Evolutionary conservation across 2,329 filamentous ascomycete species (phyloP), one percentile per base, ranked within the genome.

Genomic region (Penicillium sp.): DNA sequence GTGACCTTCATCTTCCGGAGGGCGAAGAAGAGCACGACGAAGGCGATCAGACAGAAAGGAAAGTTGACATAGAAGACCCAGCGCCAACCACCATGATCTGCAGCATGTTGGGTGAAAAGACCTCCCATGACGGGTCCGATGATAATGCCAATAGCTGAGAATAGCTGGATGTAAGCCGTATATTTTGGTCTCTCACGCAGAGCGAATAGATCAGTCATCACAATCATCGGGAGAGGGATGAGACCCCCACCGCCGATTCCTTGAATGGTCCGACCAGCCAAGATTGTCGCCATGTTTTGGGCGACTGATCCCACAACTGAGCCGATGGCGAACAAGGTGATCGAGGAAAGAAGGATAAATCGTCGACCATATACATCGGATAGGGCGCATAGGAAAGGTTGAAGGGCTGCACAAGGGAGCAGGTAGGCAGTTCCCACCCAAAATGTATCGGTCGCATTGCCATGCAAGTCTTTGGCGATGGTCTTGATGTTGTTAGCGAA

Each of bases 181-280:
- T 66, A 71, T 52, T 61, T 64, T 6, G 64, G 66, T 13, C 71
- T 64, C 36, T 69, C 64, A 13, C 69, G 67, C 41, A 73, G 54
- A 2, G 69, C 69, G 6, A 78, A 70, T 13, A 79, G 62, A 56
- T 81, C 78, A 3, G 73, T 73, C 37, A 78, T 68, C 44, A 80
- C 73, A 22, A 78, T 65, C 37, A 75, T 69, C 27, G 74, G 73
- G 6, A 78, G 63, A 0, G 68, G 69, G 47, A 75, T 73, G 27
- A 79, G 73, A 1, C 78, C 77, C 1, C 78, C 77, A 11, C 76
- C 78, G 4, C 78, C 78, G n/a, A 78, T 65, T 4, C 78, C 78
- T 62, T 81, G 78, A 6, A 81, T 61, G 2, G 67, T 66, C 4
- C 78, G 70, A 10, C 77, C 78, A 22, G 73, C 66, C 3, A 78